phyloP scores from a whole-genome alignment of 108 stramenopile genomes.

The Discostella stelligeroides region DNA sequence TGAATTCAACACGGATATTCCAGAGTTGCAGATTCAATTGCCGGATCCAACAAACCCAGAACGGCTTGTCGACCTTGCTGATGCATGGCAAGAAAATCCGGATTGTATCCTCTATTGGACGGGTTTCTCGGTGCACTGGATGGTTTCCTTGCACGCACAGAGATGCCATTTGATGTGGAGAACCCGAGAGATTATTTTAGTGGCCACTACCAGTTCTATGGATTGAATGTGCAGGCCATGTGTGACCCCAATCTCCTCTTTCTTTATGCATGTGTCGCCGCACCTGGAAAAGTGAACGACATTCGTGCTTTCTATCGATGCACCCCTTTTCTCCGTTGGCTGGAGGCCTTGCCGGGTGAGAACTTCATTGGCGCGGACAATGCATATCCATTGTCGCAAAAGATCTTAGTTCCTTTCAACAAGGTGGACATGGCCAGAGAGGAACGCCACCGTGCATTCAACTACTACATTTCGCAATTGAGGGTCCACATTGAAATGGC shows the following conservation, averaged over 20 bases:
- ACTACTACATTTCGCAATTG: too few species aligned
- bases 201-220: slow-evolving; percentile 20
- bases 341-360: too few species aligned
- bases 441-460: too few species aligned
- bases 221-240: slow-evolving; percentile 12
- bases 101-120: background rate
- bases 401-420: too few species aligned
- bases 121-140: slow-evolving; percentile 10
- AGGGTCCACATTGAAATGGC: too few species aligned
- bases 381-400: too few species aligned
- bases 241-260: slow-evolving; percentile 17
- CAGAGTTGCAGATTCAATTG: background rate
- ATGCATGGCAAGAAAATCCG: slow-evolving; percentile 7
- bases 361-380: too few species aligned
- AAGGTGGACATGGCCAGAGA: too few species aligned
- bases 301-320: too few species aligned
- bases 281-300: too few species aligned
- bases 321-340: too few species aligned
- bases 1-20: slow-evolving; percentile 4
- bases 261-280: slow-evolving; percentile 3
- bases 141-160: background rate
- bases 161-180: slow-evolving; percentile 1
- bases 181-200: slow-evolving; percentile 17
- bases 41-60: slow-evolving; percentile 9
- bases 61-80: background rate